Evolutionary conservation across 1,284 basidiomycete genomes (phyloP).

Genomic region (Phellopilus nigrolimitatus): DNA sequence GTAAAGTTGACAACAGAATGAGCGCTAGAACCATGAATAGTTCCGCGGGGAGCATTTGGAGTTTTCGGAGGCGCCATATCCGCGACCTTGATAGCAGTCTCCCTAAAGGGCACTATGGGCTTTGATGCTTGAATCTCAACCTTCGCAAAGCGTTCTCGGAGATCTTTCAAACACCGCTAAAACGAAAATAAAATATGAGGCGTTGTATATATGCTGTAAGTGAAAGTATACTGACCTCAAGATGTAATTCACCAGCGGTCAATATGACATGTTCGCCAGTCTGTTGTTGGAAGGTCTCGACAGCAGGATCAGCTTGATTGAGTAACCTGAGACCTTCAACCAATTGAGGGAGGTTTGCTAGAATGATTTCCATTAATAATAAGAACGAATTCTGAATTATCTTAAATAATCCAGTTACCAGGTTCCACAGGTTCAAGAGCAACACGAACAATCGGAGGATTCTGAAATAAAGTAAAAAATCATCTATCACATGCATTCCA

Average conservation of each 20-base stretch:
- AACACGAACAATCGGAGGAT: constrained; percentile 90
- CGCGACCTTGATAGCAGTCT: constrained; percentile 81
- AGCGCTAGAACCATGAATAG: constrained; percentile 65
- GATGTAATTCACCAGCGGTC: constrained; percentile 93
- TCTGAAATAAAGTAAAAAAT: constrained; percentile 37
- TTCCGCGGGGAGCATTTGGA: constrained; percentile 70
- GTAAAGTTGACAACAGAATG: constrained; percentile 79
- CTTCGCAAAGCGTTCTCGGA: constrained; percentile 91
- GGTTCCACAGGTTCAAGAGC: constrained; percentile 88
- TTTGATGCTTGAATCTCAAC: constrained; percentile 92
- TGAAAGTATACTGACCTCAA: constrained; percentile 60
- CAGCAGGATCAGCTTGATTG: constrained; percentile 95
- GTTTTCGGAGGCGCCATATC: constrained; percentile 90
- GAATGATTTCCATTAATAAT: not conserved
- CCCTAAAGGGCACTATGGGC: constrained; percentile 96
- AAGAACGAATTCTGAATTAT: not conserved
- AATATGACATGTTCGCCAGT: constrained; percentile 98
- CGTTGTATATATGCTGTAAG: not conserved
- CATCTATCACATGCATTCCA: not conserved
- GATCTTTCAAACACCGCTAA: constrained; percentile 91
- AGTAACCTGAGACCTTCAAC: constrained; percentile 86
- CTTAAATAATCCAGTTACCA: constrained; percentile 29
- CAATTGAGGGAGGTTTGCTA: constrained; percentile 89
- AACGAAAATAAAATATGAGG: not conserved
- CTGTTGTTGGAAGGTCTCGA: constrained; percentile 94